These are phyloP conservation scores for Rhodocollybia butyracea DNA, from an alignment of 768 basidiomycete species.

Conservation along the genomic window DNA sequence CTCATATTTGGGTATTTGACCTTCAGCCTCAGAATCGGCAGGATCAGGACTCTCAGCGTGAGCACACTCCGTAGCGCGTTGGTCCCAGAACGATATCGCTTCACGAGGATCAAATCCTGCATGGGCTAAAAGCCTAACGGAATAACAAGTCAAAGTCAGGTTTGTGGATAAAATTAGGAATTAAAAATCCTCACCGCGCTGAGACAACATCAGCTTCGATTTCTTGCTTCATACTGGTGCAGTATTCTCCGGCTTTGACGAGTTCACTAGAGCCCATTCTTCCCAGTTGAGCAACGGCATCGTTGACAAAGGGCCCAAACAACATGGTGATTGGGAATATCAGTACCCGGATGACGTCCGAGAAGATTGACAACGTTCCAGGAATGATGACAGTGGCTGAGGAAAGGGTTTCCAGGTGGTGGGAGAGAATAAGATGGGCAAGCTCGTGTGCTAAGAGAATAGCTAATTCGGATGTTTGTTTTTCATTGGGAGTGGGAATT, in stretches of 20 bases:
- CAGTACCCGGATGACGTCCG: constrained; percentile 74
- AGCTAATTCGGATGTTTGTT: constrained; percentile 87
- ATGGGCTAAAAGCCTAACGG: constrained; percentile 82
- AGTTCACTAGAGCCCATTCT: constrained; percentile 77
- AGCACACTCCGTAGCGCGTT: constrained; percentile 49
- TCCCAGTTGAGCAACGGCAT: constrained; percentile 81
- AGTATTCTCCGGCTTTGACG: constrained; percentile 65
- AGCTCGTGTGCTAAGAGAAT: constrained; percentile 93
- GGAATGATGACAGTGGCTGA: constrained; percentile 81
- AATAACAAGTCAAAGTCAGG: constrained; percentile 6
- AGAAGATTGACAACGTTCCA: constrained; percentile 68
- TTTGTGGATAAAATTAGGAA: constrained; percentile 6
- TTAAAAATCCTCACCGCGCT: constrained; percentile 50
- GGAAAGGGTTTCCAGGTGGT: constrained; percentile 91
- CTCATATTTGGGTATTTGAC: constrained; percentile 1
- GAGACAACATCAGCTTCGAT: constrained; percentile 92
- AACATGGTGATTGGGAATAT: constrained; percentile 89
- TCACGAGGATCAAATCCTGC: constrained; percentile 86
- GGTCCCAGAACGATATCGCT: constrained; percentile 84
- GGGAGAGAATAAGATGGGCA: constrained; percentile 84
- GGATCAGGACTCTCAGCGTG: constrained; percentile 22
- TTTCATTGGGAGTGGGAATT: constrained; percentile 70
- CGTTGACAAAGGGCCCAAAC: constrained; percentile 93
- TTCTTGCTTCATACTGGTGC: constrained; percentile 81
- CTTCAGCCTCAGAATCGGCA: constrained; percentile 15